phyloP scores from a whole-genome alignment of 2,329 filamentous ascomycete genomes.

The Fusarium napiforme region DNA sequence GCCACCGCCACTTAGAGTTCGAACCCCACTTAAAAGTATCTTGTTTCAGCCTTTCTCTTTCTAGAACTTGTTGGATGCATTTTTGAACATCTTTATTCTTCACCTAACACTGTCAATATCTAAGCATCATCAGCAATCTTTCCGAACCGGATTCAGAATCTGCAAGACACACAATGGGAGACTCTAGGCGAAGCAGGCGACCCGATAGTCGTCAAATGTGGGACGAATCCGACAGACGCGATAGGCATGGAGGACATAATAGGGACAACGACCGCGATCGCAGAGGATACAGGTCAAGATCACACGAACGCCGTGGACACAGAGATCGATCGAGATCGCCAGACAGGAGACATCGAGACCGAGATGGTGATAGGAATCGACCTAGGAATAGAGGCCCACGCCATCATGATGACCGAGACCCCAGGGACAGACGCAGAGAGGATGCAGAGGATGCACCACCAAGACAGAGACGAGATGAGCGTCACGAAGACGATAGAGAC shows the following conservation, averaged over 20 bases:
- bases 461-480: constrained; percentile 37
- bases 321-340: constrained; percentile 54
- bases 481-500: constrained; percentile 42
- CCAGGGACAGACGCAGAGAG: constrained; percentile 40
- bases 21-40: constrained; percentile 15
- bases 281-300: constrained; percentile 49
- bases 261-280: constrained; percentile 48
- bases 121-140: not conserved
- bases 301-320: constrained; percentile 48
- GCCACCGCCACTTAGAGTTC: constrained; percentile 33
- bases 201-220: constrained; percentile 70
- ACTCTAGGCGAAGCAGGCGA: constrained; percentile 49
- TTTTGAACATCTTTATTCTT: constrained; percentile 9
- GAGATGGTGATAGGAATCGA: constrained; percentile 52
- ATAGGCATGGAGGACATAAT: constrained; percentile 47
- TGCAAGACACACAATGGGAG: constrained; percentile 43
- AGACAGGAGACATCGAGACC: constrained; percentile 50
- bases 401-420: constrained; percentile 41
- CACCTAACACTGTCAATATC: not conserved
- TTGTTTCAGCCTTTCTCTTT: constrained; percentile 35
- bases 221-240: constrained; percentile 63
- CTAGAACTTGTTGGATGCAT: constrained; percentile 14
- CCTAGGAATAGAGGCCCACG: constrained; percentile 48
- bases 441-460: constrained; percentile 40
- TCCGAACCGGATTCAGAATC: not conserved